Evolutionary conservation across 805 yeast genomes (phyloP).

Genomic region (Cyberlindnera amylophila): DNA sequence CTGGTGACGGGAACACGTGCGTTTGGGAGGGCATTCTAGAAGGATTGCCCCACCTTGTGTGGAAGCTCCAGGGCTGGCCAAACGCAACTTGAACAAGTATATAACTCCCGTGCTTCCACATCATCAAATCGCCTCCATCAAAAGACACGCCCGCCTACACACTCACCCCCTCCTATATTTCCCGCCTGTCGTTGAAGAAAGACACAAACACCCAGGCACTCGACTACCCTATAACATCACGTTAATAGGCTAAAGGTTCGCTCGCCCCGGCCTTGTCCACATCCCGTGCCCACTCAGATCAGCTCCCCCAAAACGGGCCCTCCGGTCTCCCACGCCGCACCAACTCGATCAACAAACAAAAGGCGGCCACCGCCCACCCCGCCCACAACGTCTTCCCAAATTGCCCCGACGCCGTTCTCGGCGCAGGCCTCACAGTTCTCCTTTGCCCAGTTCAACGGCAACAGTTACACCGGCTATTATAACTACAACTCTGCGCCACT

Average conservation of each 20-base stretch:
- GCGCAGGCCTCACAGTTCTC: conserved; percentile 3
- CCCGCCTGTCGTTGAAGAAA: no score
- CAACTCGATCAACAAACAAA: conserved; percentile 9
- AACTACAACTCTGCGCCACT: conserved; percentile 5
- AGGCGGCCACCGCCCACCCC: conserved; percentile 7
- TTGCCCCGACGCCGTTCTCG: conserved; percentile 8
- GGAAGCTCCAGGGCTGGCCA: not conserved
- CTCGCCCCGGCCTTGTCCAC: conserved; percentile 3
- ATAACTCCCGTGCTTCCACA: not conserved
- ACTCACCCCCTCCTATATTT: no score
- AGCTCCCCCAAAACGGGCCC: no score
- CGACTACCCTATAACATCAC: no score
- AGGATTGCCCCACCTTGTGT: not conserved
- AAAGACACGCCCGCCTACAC: no score
- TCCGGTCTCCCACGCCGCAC: no score
- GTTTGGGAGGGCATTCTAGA: conserved; percentile 1
- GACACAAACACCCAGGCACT: no score
- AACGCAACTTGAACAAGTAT: not conserved
- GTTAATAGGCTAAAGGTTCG: no score
- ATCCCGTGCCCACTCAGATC: not conserved
- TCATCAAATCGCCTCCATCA: no score
- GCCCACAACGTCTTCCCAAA: conserved; percentile 6
- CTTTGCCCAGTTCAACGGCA: not conserved
- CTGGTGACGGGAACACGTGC: not conserved
- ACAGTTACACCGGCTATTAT: no score